Conservation (phyloP, 2,329 filamentous ascomycete species). For the Verticillium nubilum region DNA sequence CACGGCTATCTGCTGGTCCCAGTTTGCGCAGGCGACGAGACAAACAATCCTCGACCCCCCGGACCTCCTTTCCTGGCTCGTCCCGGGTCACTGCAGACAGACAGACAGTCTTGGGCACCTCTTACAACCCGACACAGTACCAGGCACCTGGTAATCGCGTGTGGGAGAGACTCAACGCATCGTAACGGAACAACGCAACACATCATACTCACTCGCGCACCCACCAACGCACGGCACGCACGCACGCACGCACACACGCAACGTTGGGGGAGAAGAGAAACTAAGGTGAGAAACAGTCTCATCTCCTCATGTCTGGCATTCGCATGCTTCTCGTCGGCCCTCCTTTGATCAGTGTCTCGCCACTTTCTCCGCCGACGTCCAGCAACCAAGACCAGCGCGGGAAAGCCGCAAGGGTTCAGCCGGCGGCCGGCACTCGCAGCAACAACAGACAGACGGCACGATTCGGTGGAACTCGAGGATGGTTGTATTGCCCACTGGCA, state of each 20-base stretch:
- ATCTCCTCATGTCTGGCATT: constrained; percentile 1
- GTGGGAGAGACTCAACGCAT: not conserved
- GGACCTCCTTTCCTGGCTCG: not conserved
- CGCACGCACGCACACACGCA: not conserved
- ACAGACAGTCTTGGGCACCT: not conserved
- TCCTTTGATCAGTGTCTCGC: not conserved
- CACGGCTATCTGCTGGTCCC: not conserved
- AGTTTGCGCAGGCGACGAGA: constrained; percentile 1
- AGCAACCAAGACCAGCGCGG: constrained; percentile 1
- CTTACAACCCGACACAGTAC: not conserved
- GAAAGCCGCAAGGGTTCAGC: constrained; percentile 14
- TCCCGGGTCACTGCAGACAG: not conserved
- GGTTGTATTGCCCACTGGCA: constrained; percentile 11
- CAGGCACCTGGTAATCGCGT: not conserved
- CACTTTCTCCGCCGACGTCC: not conserved
- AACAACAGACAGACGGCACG: constrained; percentile 9
- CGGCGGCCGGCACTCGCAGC: constrained; percentile 1
- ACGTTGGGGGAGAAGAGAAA: not conserved
- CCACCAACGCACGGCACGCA: too few species aligned
- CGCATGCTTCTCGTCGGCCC: not conserved
- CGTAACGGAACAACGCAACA: not conserved
- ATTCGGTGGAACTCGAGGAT: constrained; percentile 4
- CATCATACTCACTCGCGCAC: too few species aligned
- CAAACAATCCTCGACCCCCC: not conserved
- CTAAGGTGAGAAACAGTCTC: not conserved